Conservation (phyloP, 2,329 filamentous ascomycete genomes). For the Fusarium vanettenii region DNA sequence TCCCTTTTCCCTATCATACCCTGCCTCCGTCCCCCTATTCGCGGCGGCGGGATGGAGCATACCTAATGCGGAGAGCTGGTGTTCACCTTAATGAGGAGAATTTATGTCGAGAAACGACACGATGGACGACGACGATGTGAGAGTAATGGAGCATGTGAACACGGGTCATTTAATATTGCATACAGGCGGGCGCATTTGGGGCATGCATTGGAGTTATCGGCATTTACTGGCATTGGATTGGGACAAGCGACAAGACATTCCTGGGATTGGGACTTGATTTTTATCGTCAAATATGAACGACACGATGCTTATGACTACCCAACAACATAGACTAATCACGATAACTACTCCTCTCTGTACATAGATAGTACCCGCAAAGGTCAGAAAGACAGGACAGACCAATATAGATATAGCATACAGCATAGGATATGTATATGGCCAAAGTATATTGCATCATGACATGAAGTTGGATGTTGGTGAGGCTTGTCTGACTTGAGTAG, state of each 20-base stretch:
- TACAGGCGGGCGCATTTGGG: background rate
- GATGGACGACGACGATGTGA: background rate
- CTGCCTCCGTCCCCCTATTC: constrained; percentile 45
- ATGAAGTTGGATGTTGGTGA: background rate
- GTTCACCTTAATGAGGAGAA: background rate
- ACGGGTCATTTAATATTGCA: background rate
- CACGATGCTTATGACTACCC: constrained; percentile 1
- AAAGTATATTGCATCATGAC: background rate
- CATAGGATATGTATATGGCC: background rate
- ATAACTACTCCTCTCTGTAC: background rate
- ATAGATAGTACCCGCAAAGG: background rate
- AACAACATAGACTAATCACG: background rate
- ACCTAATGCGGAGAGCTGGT: constrained; percentile 23
- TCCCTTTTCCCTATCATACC: constrained; percentile 46
- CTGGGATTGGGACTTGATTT: background rate
- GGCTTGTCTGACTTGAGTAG: background rate
- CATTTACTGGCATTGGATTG: background rate
- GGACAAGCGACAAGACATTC: background rate
- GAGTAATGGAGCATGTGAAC: background rate
- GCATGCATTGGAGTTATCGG: background rate
- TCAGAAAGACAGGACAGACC: background rate
- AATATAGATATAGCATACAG: background rate
- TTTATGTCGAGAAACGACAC: background rate
- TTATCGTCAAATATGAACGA: background rate
- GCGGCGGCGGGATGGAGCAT: constrained; percentile 44